Evolutionary conservation across 208 protist genomes (phyloP).

Genomic region (Kentomonas sorsogonicus): DNA sequence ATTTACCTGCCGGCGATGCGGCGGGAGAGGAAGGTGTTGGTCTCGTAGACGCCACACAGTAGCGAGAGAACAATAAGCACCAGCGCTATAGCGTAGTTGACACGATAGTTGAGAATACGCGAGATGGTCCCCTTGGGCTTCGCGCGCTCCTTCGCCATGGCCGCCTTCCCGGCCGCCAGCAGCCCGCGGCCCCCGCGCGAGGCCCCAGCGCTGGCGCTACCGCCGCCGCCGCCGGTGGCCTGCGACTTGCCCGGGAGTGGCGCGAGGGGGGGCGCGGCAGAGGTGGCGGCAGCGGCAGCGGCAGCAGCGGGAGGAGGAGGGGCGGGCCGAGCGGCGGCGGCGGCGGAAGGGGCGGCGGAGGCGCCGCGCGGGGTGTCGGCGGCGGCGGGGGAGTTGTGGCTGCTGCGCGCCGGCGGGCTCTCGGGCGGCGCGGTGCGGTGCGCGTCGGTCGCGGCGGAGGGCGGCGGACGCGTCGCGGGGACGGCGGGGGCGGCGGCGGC

Average conservation of each 20-base stretch:
- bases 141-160: background rate
- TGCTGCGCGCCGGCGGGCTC: slow-evolving; percentile 21
- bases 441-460: slow-evolving; percentile 20
- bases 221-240: background rate
- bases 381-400: background rate
- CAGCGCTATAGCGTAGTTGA: slow-evolving; percentile 32
- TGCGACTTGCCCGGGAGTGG: background rate
- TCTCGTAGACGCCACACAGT: slow-evolving; percentile 60
- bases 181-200: background rate
- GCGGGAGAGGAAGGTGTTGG: slow-evolving; percentile 39
- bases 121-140: background rate
- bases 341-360: background rate
- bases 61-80: slow-evolving; percentile 50
- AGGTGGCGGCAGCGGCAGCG: background rate
- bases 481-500: slow-evolving; percentile 3
- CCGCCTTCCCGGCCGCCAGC: background rate
- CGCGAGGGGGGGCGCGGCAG: background rate
- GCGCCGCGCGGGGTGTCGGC: background rate
- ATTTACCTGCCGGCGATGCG: slow-evolving; percentile 30
- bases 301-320: background rate
- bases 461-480: slow-evolving; percentile 21
- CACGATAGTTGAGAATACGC: slow-evolving; percentile 29
- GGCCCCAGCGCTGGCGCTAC: background rate
- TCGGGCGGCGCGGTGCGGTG: slow-evolving; percentile 23
- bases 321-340: background rate